These are phyloP conservation scores for Sclerotiophoma versabilis DNA, from an alignment of 2,329 filamentous ascomycete genomes.

Conservation along the genomic window DNA sequence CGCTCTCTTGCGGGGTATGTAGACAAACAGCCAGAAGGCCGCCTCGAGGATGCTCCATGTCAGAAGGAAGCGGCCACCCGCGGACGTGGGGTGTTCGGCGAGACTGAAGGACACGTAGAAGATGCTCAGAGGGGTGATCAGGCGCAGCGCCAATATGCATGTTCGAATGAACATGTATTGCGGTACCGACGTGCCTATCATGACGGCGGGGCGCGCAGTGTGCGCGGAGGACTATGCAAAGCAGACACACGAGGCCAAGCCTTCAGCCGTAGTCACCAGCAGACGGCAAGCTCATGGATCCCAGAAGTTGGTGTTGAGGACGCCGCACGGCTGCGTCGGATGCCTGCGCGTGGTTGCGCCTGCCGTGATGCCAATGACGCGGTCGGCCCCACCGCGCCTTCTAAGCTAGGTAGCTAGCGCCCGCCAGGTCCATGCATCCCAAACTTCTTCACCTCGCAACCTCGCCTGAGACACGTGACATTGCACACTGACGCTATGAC, in stretches of 20 bases:
- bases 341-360: constrained; percentile 2
- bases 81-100: constrained; percentile 43
- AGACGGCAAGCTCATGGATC: constrained; percentile 3
- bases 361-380: constrained; percentile 11
- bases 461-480: too few species aligned
- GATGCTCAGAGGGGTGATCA: constrained; percentile 59
- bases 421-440: too few species aligned
- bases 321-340: neutral
- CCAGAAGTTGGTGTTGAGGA: neutral
- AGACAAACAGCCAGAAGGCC: constrained; percentile 62
- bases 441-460: too few species aligned
- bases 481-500: too few species aligned
- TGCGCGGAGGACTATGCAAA: neutral
- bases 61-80: constrained; percentile 47
- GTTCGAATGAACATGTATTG: constrained; percentile 57
- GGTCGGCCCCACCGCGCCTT: neutral
- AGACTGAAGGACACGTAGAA: constrained; percentile 53
- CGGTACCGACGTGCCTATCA: constrained; percentile 51
- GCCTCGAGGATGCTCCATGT: constrained; percentile 59
- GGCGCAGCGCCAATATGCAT: constrained; percentile 58
- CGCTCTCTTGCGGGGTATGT: constrained; percentile 59
- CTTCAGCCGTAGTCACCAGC: constrained; percentile 14
- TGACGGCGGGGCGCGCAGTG: constrained; percentile 22
- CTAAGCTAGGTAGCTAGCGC: neutral
- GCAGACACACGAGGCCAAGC: neutral